Evolutionary conservation across 805 yeast species (phyloP).

Genomic region (Kuraishia hungarica): DNA sequence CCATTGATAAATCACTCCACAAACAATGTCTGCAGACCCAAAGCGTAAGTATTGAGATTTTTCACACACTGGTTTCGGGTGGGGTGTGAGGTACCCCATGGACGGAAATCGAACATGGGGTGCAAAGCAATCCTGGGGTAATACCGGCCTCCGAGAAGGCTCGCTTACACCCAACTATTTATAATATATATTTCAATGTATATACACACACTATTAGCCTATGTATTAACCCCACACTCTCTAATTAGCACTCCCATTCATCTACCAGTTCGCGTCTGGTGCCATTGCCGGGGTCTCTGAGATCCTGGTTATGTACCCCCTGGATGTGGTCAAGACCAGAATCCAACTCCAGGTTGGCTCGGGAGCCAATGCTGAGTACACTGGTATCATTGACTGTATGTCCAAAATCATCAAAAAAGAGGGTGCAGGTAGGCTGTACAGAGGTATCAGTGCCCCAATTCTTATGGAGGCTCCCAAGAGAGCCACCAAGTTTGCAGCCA

Average conservation of each 20-base stretch:
- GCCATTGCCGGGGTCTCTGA: constrained; percentile 98
- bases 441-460: constrained; percentile 94
- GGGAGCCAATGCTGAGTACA: constrained; percentile 52
- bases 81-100: not conserved
- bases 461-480: constrained; percentile 99
- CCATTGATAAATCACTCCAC: not conserved
- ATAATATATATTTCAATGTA: no score
- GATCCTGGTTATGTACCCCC: constrained; percentile 89
- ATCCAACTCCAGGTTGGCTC: constrained; percentile 74
- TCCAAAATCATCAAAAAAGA: constrained; percentile 77
- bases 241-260: constrained; percentile 62
- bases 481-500: constrained; percentile 97
- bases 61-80: not conserved
- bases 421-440: constrained; percentile 76
- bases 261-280: constrained; percentile 86
- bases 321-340: constrained; percentile 95
- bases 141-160: no score
- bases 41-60: not conserved
- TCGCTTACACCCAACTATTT: not conserved
- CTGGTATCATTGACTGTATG: constrained; percentile 79
- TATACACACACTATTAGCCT: not conserved
- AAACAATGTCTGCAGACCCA: not conserved
- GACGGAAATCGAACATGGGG: not conserved
- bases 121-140: not conserved
- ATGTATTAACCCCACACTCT: not conserved